A percentile compares a stretch with the other conserved stretches of the same genome.
Evolutionary conservation across 192 early-diverging fungal genomes (phyloP).

Genomic region (Podila epicladia): DNA sequence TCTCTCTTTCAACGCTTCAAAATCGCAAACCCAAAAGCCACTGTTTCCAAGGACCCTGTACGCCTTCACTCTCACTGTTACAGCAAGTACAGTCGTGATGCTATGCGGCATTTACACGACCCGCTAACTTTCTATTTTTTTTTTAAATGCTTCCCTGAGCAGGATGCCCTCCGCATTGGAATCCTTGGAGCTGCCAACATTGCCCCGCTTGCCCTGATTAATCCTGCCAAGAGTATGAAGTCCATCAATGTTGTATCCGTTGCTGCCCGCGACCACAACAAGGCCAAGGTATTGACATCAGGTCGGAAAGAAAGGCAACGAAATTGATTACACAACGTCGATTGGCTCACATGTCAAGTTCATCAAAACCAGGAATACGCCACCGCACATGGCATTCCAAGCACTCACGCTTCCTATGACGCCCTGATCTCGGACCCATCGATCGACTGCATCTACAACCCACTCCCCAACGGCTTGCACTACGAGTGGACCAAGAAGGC

Average conservation of each 20-base stretch:
- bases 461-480: slow-evolving; percentile 63
- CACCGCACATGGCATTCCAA: slow-evolving; percentile 54
- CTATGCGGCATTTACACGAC: background rate
- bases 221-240: slow-evolving; percentile 48
- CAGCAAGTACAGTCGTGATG: too few relatives aligned
- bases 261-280: slow-evolving; percentile 56
- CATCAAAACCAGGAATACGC: slow-evolving; percentile 52
- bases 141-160: background rate
- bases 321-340: background rate
- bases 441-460: slow-evolving; percentile 69
- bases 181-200: slow-evolving; percentile 64
- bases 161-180: slow-evolving; percentile 59
- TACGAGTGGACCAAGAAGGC: slow-evolving; percentile 57
- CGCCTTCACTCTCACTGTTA: background rate
- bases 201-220: slow-evolving; percentile 49
- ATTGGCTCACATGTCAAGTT: background rate
- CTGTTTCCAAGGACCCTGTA: slow-evolving; percentile 25
- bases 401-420: slow-evolving; percentile 57
- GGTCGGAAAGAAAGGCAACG: background rate
- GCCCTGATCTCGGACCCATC: slow-evolving; percentile 53
- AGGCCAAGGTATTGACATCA: slow-evolving; percentile 22
- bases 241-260: slow-evolving; percentile 53
- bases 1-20: slow-evolving; percentile 11
- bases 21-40: background rate
- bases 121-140: too few relatives aligned